Conservation (phyloP, 148 eudicot species). For the Polygonum maritimum region DNA sequence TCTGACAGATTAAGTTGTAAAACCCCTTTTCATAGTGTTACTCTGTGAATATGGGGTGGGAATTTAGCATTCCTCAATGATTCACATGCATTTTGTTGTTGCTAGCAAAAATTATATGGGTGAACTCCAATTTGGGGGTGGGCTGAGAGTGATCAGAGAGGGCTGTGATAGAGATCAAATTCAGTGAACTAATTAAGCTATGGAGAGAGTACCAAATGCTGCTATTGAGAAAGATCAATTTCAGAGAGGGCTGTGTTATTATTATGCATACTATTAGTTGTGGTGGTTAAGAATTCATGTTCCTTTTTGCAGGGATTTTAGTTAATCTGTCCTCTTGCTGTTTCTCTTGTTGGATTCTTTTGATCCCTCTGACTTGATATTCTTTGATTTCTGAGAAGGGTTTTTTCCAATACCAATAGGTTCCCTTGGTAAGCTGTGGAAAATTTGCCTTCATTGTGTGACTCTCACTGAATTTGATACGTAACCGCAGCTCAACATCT, state of each 20-base stretch:
- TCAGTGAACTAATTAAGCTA: neutral
- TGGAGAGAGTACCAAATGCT: neutral
- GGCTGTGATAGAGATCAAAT: neutral
- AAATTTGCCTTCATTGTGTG: neutral
- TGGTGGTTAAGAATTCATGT: no score
- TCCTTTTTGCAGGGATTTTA: no score
- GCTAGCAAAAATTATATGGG: neutral
- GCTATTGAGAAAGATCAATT: neutral
- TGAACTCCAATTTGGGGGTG: no score
- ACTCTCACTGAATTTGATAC: neutral
- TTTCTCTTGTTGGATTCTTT: neutral
- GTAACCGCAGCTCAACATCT: neutral
- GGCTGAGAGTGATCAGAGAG: neutral
- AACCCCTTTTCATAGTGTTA: neutral
- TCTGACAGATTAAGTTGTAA: neutral
- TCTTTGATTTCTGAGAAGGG: neutral
- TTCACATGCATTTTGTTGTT: neutral
- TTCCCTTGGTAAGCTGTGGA: neutral
- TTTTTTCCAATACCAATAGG: neutral
- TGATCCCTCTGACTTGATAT: neutral
- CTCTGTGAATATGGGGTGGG: neutral
- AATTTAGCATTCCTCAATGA: neutral
- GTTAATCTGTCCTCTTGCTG: neutral
- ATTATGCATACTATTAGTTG: no score
- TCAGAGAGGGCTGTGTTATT: no score